Percentiles rank a stretch among this genome's conserved stretches.
Evolutionary conservation across 2,329 filamentous ascomycete genomes (phyloP).

Genomic region (Metarhizium brunneum): DNA sequence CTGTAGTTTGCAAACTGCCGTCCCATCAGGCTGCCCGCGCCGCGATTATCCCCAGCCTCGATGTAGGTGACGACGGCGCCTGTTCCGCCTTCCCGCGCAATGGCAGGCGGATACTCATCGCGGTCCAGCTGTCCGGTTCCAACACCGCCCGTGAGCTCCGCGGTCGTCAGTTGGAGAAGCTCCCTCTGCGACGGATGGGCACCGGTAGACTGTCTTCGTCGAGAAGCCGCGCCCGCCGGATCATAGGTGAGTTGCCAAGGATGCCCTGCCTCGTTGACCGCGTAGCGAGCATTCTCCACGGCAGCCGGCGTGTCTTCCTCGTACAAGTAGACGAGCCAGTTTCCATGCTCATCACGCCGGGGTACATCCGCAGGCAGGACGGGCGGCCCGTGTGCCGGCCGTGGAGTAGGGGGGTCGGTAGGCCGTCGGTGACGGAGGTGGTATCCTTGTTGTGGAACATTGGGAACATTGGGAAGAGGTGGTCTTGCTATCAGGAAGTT

Average conservation of each 20-base stretch:
- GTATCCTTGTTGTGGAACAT: too few relatives aligned
- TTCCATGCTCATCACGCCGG: neutral
- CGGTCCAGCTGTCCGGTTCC: neutral
- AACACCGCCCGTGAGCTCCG: neutral
- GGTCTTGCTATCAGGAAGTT: too few relatives aligned
- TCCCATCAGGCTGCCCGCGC: neutral
- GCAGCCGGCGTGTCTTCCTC: neutral
- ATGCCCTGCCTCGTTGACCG: neutral
- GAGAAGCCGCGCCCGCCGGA: neutral
- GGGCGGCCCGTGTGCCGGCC: neutral
- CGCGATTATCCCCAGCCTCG: neutral
- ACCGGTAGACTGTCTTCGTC: neutral
- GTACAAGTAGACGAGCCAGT: conserved; percentile 1
- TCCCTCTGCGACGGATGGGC: neutral
- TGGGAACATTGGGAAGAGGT: too few relatives aligned
- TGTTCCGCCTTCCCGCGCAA: neutral
- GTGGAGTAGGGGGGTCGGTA: too few relatives aligned
- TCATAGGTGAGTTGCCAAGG: neutral
- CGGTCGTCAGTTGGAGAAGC: neutral
- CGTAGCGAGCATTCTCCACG: conserved; percentile 1
- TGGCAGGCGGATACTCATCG: neutral
- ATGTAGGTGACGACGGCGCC: neutral
- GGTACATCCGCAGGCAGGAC: neutral
- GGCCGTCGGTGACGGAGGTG: too few relatives aligned
- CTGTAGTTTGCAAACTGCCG: neutral